Percentiles rank a stretch among this genome's conserved stretches.
Evolutionary conservation across 345 rosid species (phyloP).

Genomic region (Salix purpurea): DNA sequence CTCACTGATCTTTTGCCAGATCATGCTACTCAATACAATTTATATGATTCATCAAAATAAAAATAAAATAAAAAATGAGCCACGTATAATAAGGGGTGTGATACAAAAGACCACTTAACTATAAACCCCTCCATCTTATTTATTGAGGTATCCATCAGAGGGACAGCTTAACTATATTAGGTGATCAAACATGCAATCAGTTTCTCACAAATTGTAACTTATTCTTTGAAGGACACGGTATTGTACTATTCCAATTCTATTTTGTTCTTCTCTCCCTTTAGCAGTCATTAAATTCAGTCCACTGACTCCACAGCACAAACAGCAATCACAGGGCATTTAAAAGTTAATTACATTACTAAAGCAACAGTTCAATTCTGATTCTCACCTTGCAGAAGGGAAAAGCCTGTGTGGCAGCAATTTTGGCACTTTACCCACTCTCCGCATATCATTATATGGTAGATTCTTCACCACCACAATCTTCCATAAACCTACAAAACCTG

Average conservation of each 20-base stretch:
- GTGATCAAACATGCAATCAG: not conserved
- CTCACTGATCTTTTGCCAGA: not conserved
- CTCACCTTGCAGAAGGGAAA: constrained; percentile 95
- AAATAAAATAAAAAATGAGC: not conserved
- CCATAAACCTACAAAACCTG: constrained; percentile 92
- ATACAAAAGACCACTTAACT: not conserved
- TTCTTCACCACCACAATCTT: constrained; percentile 84
- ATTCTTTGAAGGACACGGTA: not conserved
- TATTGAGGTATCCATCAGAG: not conserved
- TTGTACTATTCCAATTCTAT: not conserved
- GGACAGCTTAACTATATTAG: not conserved
- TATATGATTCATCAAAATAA: not conserved
- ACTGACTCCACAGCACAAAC: not conserved
- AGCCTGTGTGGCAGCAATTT: constrained; percentile 84
- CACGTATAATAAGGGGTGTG: not conserved
- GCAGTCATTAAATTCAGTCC: not conserved
- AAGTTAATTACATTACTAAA: not conserved
- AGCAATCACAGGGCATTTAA: not conserved
- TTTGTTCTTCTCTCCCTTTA: not conserved
- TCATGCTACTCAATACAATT: not conserved
- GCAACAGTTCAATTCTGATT: constrained; percentile 3
- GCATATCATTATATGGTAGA: constrained; percentile 83
- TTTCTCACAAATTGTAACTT: not conserved
- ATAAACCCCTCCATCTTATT: not conserved
- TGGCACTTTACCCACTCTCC: constrained; percentile 96